These are phyloP conservation scores for Petunia hybrid DNA, from an alignment of 305 asterid species.

Conservation along the genomic window DNA sequence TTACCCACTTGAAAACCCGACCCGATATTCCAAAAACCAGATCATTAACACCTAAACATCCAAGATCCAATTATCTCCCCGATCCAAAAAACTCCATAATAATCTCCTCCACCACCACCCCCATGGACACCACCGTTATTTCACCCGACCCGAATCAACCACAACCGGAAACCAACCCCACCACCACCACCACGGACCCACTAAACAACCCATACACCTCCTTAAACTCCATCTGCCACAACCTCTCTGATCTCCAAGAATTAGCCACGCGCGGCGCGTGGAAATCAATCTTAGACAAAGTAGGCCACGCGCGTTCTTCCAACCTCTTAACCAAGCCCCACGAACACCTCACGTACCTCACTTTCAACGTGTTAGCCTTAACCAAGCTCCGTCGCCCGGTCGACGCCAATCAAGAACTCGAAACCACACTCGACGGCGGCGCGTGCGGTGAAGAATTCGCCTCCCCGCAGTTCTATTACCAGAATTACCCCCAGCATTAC, in stretches of 20 bases:
- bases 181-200: slow-evolving; percentile 55
- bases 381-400: slow-evolving; percentile 86
- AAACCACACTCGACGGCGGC: slow-evolving; percentile 55
- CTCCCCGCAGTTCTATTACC: slow-evolving; percentile 58
- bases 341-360: slow-evolving; percentile 85
- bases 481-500: slow-evolving; percentile 72
- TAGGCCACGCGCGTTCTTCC: slow-evolving; percentile 84
- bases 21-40: background rate
- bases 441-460: slow-evolving; percentile 50
- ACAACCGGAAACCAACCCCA: slow-evolving; percentile 32
- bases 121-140: slow-evolving; percentile 47
- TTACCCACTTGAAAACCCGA: background rate
- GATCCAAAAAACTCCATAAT: background rate
- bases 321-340: slow-evolving; percentile 86
- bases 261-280: slow-evolving; percentile 96
- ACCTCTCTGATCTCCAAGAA: slow-evolving; percentile 77
- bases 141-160: slow-evolving; percentile 42
- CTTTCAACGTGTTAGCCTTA: slow-evolving; percentile 82
- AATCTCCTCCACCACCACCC: slow-evolving; percentile 21
- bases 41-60: background rate
- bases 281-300: slow-evolving; percentile 88
- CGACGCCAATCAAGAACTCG: slow-evolving; percentile 80
- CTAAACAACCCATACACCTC: slow-evolving; percentile 65
- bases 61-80: slow-evolving; percentile 16
- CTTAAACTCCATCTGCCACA: slow-evolving; percentile 80